phyloP scores from a whole-genome alignment of 2,329 filamentous ascomycete species.

The Gremmenia infestans region DNA sequence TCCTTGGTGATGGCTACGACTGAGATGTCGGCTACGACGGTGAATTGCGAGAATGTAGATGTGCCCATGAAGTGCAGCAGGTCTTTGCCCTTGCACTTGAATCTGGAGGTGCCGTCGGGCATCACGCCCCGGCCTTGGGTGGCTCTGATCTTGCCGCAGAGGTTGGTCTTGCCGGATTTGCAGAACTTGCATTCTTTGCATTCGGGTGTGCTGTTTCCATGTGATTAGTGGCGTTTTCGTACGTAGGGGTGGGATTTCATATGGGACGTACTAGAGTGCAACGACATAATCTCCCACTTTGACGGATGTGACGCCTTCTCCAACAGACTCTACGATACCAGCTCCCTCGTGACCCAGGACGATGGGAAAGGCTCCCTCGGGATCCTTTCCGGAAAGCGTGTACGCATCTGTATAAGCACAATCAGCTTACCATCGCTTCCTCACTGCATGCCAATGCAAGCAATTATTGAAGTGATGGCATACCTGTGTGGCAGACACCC shows the following conservation, averaged over 20 bases:
- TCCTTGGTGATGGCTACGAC: conserved; percentile 88
- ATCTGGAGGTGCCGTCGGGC: conserved; percentile 93
- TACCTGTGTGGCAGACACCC: conserved; percentile 97
- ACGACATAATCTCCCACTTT: conserved; percentile 91
- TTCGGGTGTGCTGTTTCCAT: conserved; percentile 72
- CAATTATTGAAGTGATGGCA: conserved; percentile 15
- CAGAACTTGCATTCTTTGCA: conserved; percentile 99
- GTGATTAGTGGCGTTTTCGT: conserved; percentile 1
- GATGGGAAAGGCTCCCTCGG: conserved; percentile 88
- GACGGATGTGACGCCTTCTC: conserved; percentile 90
- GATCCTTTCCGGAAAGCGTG: conserved; percentile 92
- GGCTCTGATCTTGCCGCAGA: conserved; percentile 96
- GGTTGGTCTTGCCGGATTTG: conserved; percentile 98
- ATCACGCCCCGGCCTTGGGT: conserved; percentile 95
- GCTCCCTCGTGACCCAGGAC: conserved; percentile 88
- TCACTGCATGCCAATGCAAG: neutral
- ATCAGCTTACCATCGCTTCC: conserved; percentile 9
- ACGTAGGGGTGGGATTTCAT: conserved; percentile 6
- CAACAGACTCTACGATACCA: conserved; percentile 87
- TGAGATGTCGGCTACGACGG: conserved; percentile 96
- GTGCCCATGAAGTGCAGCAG: conserved; percentile 99
- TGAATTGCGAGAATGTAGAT: conserved; percentile 98
- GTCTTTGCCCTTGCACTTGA: conserved; percentile 91
- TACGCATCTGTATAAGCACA: conserved; percentile 64
- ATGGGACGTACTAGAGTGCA: conserved; percentile 67